Conservation (phyloP, 78 protist species). For the Polysphondylium violaceum region DNA sequence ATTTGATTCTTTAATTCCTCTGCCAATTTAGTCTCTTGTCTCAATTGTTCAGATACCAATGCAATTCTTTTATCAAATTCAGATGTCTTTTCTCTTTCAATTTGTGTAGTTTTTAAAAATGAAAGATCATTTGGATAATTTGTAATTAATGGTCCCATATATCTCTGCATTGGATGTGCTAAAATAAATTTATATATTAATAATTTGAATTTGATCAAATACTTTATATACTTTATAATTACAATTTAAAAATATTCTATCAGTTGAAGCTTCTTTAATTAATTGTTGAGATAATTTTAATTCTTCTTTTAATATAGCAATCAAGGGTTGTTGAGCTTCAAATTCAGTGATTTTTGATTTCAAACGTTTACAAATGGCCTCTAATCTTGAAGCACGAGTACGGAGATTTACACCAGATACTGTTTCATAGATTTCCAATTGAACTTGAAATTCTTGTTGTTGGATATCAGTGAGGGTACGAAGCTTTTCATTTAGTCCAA, state of each 20-base stretch:
- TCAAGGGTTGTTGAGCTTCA: constrained; percentile 69
- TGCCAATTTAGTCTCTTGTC: constrained; percentile 34
- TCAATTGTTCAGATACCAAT: constrained; percentile 13
- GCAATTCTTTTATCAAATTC: constrained; percentile 46
- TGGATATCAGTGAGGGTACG: constrained; percentile 10
- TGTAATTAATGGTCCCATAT: constrained; percentile 42
- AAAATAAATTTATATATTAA: too few species aligned
- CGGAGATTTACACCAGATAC: constrained; percentile 37
- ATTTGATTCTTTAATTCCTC: constrained; percentile 59
- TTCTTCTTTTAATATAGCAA: constrained; percentile 61
- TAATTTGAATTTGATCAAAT: neutral
- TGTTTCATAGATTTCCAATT: constrained; percentile 63
- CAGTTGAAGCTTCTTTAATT: constrained; percentile 68
- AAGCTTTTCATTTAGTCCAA: constrained; percentile 61
- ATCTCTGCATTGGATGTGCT: constrained; percentile 78
- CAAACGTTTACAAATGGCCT: constrained; percentile 42
- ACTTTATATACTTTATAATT: neutral
- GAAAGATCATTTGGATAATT: constrained; percentile 61
- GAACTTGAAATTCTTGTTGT: constrained; percentile 66
- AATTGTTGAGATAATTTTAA: constrained; percentile 57
- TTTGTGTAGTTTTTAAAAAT: constrained; percentile 56
- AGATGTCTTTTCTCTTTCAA: constrained; percentile 36
- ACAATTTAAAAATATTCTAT: constrained; percentile 59
- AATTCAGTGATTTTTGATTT: constrained; percentile 37
- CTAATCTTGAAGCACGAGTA: constrained; percentile 54